A percentile compares a stretch with the other conserved stretches of the same genome.
phyloP scores from a whole-genome alignment of 495 filamentous ascomycete genomes.

The Penicillium nucicola region DNA sequence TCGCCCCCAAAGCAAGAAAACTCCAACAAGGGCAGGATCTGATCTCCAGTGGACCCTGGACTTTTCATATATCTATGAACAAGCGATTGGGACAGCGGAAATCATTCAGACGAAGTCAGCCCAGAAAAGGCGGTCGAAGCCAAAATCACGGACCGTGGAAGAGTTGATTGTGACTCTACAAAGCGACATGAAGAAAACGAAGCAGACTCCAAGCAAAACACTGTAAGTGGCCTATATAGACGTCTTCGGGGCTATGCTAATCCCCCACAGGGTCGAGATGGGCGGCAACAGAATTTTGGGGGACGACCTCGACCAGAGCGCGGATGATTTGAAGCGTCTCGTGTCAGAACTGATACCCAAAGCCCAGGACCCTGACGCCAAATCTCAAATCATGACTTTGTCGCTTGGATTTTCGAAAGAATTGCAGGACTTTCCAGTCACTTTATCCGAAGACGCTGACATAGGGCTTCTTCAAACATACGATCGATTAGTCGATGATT shows the following conservation, averaged over 20 bases:
- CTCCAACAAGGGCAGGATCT: not conserved
- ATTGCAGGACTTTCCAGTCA: constrained; percentile 5
- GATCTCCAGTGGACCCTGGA: constrained; percentile 31
- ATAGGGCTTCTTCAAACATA: constrained; percentile 32
- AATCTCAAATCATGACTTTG: constrained; percentile 17
- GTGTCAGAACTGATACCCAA: constrained; percentile 13
- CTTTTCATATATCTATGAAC: constrained; percentile 28
- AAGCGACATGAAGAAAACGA: not conserved
- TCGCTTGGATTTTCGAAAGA: constrained; percentile 9
- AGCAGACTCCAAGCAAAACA: constrained; percentile 16
- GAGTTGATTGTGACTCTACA: constrained; percentile 15
- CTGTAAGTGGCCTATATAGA: constrained; percentile 12
- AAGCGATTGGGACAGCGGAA: constrained; percentile 13
- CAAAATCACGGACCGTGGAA: constrained; percentile 13
- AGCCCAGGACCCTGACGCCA: not conserved
- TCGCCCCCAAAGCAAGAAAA: not conserved
- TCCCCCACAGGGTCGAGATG: constrained; percentile 26
- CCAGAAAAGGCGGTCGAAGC: not conserved
- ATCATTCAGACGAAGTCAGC: not conserved
- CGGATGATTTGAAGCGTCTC: constrained; percentile 23
- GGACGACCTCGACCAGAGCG: constrained; percentile 36
- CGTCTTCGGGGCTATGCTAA: constrained; percentile 2
- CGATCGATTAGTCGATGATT: constrained; percentile 37
- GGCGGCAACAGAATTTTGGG: constrained; percentile 18
- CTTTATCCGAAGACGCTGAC: not conserved